Percentiles rank a stretch among this genome's conserved stretches.
Evolutionary conservation across 352 stramenopile genomes (phyloP).

Genomic region (Plasmopara viticola): DNA sequence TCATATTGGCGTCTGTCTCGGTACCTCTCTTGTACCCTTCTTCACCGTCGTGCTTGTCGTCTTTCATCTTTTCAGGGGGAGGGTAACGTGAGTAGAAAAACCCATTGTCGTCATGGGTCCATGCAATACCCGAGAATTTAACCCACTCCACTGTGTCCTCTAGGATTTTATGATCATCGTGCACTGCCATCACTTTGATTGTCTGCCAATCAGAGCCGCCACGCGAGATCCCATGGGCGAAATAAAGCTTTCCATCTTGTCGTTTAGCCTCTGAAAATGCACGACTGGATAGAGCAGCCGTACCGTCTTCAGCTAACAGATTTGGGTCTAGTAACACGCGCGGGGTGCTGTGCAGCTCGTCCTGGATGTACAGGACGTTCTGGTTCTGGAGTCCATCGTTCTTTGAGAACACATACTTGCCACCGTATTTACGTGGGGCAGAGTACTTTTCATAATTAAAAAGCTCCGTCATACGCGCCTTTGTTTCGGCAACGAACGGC

Average conservation of each 20-base stretch:
- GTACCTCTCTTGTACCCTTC: conserved; percentile 58
- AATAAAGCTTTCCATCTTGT: conserved; percentile 62
- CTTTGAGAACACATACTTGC: conserved; percentile 82
- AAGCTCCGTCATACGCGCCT: conserved; percentile 70
- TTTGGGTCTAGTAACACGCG: conserved; percentile 82
- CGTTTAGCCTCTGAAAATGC: conserved; percentile 71
- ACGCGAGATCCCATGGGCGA: conserved; percentile 76
- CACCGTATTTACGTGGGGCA: conserved; percentile 59
- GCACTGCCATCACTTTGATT: conserved; percentile 77
- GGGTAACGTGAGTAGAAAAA: conserved; percentile 86
- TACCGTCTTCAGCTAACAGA: conserved; percentile 64
- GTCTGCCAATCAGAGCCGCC: conserved; percentile 85
- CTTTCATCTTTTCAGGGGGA: conserved; percentile 49
- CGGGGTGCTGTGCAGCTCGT: conserved; percentile 49
- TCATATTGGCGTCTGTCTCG: conserved; percentile 69
- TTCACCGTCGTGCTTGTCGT: conserved; percentile 33
- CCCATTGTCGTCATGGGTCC: conserved; percentile 74
- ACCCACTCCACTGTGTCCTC: conserved; percentile 82
- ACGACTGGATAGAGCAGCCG: conserved; percentile 51
- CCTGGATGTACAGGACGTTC: conserved; percentile 84
- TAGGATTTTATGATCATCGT: conserved; percentile 59
- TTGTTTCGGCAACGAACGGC: conserved; percentile 64
- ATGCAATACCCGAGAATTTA: conserved; percentile 82
- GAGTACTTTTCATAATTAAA: conserved; percentile 89
- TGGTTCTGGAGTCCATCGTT: conserved; percentile 88